A percentile compares a stretch with the other conserved stretches of the same genome.
Evolutionary conservation across 164 flowering plant genomes (phyloP).

Genomic region (Aristolochia contorta): DNA sequence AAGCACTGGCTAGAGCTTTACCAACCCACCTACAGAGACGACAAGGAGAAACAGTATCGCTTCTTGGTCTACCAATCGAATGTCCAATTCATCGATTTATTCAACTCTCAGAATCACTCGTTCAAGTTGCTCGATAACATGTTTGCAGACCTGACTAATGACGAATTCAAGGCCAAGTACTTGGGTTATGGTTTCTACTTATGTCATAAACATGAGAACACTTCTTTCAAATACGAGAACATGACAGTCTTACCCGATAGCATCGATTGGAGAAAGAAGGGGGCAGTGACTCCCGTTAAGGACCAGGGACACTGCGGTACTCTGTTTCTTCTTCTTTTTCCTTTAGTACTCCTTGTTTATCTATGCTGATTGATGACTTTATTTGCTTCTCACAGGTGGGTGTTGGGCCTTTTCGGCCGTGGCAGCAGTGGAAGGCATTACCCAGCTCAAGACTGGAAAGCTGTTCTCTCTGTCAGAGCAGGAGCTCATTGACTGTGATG

Average conservation of each 20-base stretch:
- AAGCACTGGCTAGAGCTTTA: slow-evolving; percentile 30
- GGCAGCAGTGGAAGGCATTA: slow-evolving; percentile 13
- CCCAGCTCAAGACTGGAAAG: slow-evolving; percentile 9
- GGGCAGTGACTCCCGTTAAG: slow-evolving; percentile 12
- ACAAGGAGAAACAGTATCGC: slow-evolving; percentile 26
- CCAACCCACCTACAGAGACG: slow-evolving; percentile 15
- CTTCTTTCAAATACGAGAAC: neutral
- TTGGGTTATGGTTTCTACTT: slow-evolving; percentile 1
- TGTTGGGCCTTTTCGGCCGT: slow-evolving; percentile 15
- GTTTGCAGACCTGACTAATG: slow-evolving; percentile 20
- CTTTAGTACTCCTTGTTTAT: neutral
- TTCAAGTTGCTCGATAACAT: slow-evolving; percentile 34
- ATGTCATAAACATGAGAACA: neutral
- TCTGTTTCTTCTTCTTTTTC: neutral
- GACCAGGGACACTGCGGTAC: slow-evolving; percentile 10
- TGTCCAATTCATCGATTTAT: slow-evolving; percentile 30
- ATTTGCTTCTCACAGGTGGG: neutral
- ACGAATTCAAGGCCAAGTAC: slow-evolving; percentile 14
- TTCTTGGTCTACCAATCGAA: slow-evolving; percentile 49
- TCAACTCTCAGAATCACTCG: slow-evolving; percentile 34
- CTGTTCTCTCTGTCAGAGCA: slow-evolving; percentile 15
- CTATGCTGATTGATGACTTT: neutral
- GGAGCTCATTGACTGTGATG: slow-evolving; percentile 11
- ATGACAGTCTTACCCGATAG: neutral
- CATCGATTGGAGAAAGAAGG: slow-evolving; percentile 10